Percentiles rank a stretch among this genome's conserved stretches.
phyloP scores from a whole-genome alignment of 495 filamentous ascomycete genomes.

The Astrothelium subdiscretum region DNA sequence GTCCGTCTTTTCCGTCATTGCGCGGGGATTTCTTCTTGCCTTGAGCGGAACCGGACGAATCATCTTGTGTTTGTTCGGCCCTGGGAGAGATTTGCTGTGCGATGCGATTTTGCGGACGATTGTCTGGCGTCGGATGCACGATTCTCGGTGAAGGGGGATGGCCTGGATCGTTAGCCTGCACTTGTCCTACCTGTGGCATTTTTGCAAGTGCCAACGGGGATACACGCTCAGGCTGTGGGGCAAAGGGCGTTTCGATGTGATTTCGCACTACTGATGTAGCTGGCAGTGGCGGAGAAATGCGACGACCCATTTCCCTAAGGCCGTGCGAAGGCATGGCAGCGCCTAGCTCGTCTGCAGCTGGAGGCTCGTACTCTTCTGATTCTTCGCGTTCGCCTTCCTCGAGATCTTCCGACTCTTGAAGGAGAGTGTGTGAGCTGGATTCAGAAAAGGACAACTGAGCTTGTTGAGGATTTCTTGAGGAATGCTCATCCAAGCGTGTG shows the following conservation, averaged over 20 bases:
- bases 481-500: background rate
- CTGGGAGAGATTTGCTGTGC: background rate
- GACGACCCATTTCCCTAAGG: background rate
- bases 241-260: conserved; percentile 11
- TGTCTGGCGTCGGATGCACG: background rate
- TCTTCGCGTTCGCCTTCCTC: conserved; percentile 9
- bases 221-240: conserved; percentile 66
- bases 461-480: background rate
- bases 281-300: background rate
- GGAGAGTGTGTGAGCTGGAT: background rate
- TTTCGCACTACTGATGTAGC: conserved; percentile 6
- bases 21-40: background rate
- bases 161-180: conserved; percentile 11
- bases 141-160: background rate
- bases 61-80: background rate
- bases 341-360: conserved; percentile 18
- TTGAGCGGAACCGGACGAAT: background rate
- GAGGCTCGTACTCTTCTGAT: conserved; percentile 16
- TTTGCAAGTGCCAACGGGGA: conserved; percentile 61
- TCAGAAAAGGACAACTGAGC: background rate
- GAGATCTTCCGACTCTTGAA: background rate
- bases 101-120: background rate
- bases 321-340: background rate
- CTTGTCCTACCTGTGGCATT: conserved; percentile 38
- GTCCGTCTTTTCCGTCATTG: conserved; percentile 5